Base-by-base conservation (phyloP, 2,329 filamentous ascomycete species). In the Fusarium sublunatum region DNA sequence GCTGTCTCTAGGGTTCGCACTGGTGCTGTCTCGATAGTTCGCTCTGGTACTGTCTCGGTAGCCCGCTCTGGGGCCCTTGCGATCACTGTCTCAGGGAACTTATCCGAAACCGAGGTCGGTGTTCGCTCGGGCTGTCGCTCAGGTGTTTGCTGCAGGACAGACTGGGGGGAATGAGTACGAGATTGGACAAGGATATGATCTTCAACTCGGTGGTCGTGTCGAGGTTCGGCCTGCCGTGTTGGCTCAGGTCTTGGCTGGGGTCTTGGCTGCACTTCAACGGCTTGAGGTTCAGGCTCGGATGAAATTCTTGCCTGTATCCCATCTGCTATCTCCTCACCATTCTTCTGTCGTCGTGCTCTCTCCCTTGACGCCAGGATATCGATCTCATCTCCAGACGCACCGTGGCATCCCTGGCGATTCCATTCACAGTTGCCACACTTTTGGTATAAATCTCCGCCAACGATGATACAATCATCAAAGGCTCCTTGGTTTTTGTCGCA, bases 401-500 rank as follows among this genome's bases (percentile, higher is more conserved):
- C 72, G 39, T 76, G 74, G 39, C 77, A 79, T 15, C 73, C 72
- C 48, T 76, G 73, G 3, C 75, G 75, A 58, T 79, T 80, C 81
- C 81, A 84, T 63, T 83, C 79, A 60, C 82, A 84, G 60, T 83
- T 84, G 28, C 80, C 82, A 54, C 82, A 84, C 26, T 79, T 78
- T 4, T 77, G 76, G 48, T 83, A 82, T 5, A 79, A 71, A 7
- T 72, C 68, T 5, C 75, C 77, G 6, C 76, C 77, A 12, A 81
- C 70, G 24, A 79, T 75, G 44, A 83, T 75, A 65, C 82, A 84
- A 6, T 77, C 73, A 2, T 77, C 75, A 61, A 82, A 84, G 0
- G 77, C 76, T 0, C 82, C 82, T 22, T 76, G 73, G 25, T 77
- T 76, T 50, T 74, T 78, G 2, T 76, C 68, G 49, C 82, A 84